Percentiles rank a stretch among this genome's conserved stretches.
Evolutionary conservation across 192 early-diverging fungal species (phyloP).

Genomic region (Lunasporangiospora selenospora): DNA sequence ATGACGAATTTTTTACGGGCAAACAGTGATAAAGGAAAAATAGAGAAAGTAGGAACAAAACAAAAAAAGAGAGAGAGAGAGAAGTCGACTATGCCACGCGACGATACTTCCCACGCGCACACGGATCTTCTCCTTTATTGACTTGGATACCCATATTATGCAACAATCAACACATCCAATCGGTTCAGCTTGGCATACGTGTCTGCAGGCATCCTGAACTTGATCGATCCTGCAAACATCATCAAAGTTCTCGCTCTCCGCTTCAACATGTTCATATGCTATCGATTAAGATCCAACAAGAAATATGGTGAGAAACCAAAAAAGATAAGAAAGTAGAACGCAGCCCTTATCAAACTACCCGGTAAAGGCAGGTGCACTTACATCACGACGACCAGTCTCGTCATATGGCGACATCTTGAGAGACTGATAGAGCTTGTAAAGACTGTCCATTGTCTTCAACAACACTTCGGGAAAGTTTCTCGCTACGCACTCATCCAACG

Average conservation of each 20-base stretch:
- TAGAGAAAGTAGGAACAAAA: slow-evolving; percentile 2
- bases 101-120: not conserved
- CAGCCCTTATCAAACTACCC: not conserved
- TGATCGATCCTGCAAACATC: slow-evolving; percentile 85
- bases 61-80: not conserved
- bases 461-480: slow-evolving; percentile 81
- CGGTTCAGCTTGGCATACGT: slow-evolving; percentile 80
- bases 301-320: slow-evolving; percentile 21
- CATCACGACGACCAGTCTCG: slow-evolving; percentile 36
- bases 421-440: slow-evolving; percentile 64
- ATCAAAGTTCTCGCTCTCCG: slow-evolving; percentile 72
- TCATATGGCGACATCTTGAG: slow-evolving; percentile 61
- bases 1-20: too few species aligned
- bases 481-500: slow-evolving; percentile 70
- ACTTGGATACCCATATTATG: slow-evolving; percentile 5
- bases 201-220: slow-evolving; percentile 86
- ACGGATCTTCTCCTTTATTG: not conserved
- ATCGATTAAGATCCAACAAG: slow-evolving; percentile 4
- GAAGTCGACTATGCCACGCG: not conserved
- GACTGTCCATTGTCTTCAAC: slow-evolving; percentile 72
- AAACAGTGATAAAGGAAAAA: not conserved
- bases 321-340: slow-evolving; percentile 1
- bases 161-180: slow-evolving; percentile 40
- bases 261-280: slow-evolving; percentile 60
- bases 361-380: slow-evolving; percentile 14